Conservation (phyloP, 768 basidiomycete genomes). For the Lactarius tabidus region DNA sequence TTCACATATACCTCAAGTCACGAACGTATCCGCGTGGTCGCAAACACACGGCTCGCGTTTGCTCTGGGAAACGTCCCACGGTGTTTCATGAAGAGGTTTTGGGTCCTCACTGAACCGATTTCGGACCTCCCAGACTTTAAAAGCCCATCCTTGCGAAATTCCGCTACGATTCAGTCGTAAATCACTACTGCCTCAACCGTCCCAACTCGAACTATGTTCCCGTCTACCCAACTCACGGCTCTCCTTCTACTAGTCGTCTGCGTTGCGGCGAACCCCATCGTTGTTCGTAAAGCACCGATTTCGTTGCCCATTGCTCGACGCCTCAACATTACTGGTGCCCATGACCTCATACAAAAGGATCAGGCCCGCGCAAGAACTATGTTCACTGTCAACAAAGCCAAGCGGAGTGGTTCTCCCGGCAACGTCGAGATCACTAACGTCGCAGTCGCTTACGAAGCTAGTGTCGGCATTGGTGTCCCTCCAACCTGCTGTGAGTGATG, state of each 20-base stretch:
- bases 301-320: conserved; percentile 28
- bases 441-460: conserved; percentile 42
- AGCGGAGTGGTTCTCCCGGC: conserved; percentile 28
- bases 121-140: neutral
- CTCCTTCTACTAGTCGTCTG: neutral
- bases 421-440: conserved; percentile 42
- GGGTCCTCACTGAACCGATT: neutral
- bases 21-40: neutral
- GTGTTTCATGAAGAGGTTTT: neutral
- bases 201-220: neutral
- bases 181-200: conserved; percentile 6
- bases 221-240: neutral
- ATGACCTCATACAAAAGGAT: conserved; percentile 49
- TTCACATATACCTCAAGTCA: neutral
- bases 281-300: conserved; percentile 14
- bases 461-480: conserved; percentile 49
- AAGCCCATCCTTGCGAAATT: too few relatives aligned
- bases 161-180: conserved; percentile 4
- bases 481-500: conserved; percentile 34
- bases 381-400: conserved; percentile 38
- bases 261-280: neutral
- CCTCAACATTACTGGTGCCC: conserved; percentile 48
- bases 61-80: neutral
- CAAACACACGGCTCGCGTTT: neutral
- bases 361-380: conserved; percentile 45